A percentile compares a stretch with the other conserved stretches of the same genome.
These are phyloP conservation scores for Paraphoma sp. DNA, from an alignment of 2,329 filamentous ascomycete genomes.

Conservation along the genomic window DNA sequence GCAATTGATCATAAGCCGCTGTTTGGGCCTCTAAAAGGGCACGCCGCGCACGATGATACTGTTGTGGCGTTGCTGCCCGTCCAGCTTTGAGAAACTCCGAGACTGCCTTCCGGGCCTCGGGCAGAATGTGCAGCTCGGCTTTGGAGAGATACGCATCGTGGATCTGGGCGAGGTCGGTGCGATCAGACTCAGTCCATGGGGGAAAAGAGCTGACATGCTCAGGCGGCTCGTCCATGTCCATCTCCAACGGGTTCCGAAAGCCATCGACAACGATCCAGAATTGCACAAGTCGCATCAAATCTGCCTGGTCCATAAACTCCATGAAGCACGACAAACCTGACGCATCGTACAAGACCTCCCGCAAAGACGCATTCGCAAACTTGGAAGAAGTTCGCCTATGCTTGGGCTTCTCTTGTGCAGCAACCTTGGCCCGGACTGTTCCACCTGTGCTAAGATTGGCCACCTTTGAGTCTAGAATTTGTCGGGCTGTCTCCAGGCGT, in stretches of 20 bases:
- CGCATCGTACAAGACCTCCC: constrained; percentile 87
- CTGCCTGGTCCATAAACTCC: constrained; percentile 97
- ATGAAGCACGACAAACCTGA: constrained; percentile 97
- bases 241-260: constrained; percentile 91
- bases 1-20: constrained; percentile 82
- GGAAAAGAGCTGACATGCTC: constrained; percentile 58
- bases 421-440: constrained; percentile 50
- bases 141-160: constrained; percentile 87
- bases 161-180: constrained; percentile 88
- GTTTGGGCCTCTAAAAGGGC: constrained; percentile 85
- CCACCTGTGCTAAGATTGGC: constrained; percentile 76
- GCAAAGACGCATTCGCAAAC: constrained; percentile 76
- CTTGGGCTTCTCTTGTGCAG: constrained; percentile 48
- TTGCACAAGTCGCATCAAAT: constrained; percentile 86
- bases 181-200: constrained; percentile 83
- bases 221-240: constrained; percentile 72
- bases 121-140: constrained; percentile 78
- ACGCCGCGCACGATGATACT: constrained; percentile 83
- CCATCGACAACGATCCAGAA: constrained; percentile 99
- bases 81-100: constrained; percentile 81
- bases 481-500: constrained; percentile 88
- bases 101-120: constrained; percentile 72
- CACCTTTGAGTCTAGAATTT: constrained; percentile 88
- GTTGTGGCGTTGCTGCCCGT: constrained; percentile 74
- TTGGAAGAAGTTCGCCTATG: constrained; percentile 61